Base-by-base conservation (phyloP, 768 basidiomycete genomes). In the Podaxis mareebaensis region DNA sequence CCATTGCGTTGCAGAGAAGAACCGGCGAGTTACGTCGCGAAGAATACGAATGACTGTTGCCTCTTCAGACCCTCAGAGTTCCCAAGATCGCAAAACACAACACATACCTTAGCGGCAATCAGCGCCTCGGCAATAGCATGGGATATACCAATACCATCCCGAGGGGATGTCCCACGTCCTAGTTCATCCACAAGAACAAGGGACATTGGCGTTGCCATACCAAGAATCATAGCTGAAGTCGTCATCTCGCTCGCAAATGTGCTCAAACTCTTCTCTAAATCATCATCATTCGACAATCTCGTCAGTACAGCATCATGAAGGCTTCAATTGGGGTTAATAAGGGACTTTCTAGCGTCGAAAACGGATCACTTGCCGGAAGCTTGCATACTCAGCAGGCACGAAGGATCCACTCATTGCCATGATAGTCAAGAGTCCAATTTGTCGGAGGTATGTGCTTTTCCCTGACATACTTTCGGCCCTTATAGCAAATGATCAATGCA, bases 211-310 rank as follows among this genome's bases (percentile, higher is more conserved):
- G 88, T 85, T 6, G 91, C 87, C 13, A 96, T 78, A 0, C 94
- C 91, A 52, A 96, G 77, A 59, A 98, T 95, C 92, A 95, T 95
- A 0, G 94, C 91, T 26, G 89, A 89, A 2, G 92, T 87, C 1
- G 90, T 86, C 93, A 99, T 98, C 76, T 99, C 96, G 66, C 86
- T 89, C 1, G 95, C 94, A 75, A 99, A 99, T 0, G 97, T 98
- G 67, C 95, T 97, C 26, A 99, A 74, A 49, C 84, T 91, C 70
- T 87, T 90, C 74, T 96, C 94, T 71, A 95, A 83, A 67, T 94
- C 90, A 69, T 98, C 95, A 66, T 99, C 95, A 68, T 99, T 98
- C 0, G 94, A 96, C 17, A 99, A 78, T 2, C 96, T 86, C 0
- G 89, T 91, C 26, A 99, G 81, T 4, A 99, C 80, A 0, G 89